These are phyloP conservation scores for Lipomyces orientalis DNA, from an alignment of 805 yeast species.

Conservation along the genomic window DNA sequence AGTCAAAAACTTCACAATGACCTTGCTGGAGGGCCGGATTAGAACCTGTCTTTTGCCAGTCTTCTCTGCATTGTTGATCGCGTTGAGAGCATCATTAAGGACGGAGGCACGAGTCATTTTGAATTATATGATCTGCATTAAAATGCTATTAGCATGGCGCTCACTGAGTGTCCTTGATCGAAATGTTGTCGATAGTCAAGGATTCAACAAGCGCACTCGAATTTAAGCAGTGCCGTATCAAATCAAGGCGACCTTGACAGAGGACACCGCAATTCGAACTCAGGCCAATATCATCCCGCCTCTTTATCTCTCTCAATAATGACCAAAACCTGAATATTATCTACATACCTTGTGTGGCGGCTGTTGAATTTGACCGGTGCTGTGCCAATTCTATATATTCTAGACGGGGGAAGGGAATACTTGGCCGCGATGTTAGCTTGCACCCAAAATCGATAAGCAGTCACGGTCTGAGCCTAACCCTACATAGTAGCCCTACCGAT, in stretches of 20 bases:
- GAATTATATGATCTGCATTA: slow-evolving; percentile 18
- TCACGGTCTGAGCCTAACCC: too few relatives aligned
- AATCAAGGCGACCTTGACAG: slow-evolving; percentile 9
- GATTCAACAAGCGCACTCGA: slow-evolving; percentile 30
- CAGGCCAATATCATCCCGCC: background rate
- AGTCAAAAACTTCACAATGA: slow-evolving; percentile 92
- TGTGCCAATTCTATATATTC: background rate
- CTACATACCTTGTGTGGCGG: slow-evolving; percentile 13
- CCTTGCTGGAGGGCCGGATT: slow-evolving; percentile 98
- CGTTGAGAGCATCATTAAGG: slow-evolving; percentile 97
- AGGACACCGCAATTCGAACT: slow-evolving; percentile 16
- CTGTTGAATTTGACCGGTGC: slow-evolving; percentile 4
- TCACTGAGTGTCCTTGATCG: slow-evolving; percentile 32
- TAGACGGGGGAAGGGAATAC: too few relatives aligned
- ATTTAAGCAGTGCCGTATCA: background rate
- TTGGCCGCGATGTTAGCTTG: too few relatives aligned
- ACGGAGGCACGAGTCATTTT: slow-evolving; percentile 97
- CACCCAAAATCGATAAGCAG: too few relatives aligned
- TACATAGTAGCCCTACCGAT: too few relatives aligned
- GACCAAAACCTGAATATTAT: background rate
- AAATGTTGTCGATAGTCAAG: slow-evolving; percentile 7
- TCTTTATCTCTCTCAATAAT: slow-evolving; percentile 7
- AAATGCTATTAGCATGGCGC: slow-evolving; percentile 15
- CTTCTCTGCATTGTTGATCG: slow-evolving; percentile 98
- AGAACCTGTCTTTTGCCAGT: slow-evolving; percentile 99